Percentiles rank a stretch among this genome's conserved stretches.
Evolutionary conservation across 805 yeast genomes (phyloP).

Genomic region (Candida coquimbonensis): DNA sequence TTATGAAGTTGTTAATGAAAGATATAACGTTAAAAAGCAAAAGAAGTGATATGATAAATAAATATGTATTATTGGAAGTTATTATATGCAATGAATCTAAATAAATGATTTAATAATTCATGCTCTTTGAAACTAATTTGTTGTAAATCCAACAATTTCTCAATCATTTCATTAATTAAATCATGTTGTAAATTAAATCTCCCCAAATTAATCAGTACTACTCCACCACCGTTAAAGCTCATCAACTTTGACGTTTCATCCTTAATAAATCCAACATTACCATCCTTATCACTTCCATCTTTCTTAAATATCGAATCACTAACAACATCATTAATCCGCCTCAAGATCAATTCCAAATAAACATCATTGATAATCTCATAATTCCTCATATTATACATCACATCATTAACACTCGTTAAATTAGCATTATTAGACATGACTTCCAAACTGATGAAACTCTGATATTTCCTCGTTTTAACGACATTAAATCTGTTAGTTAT

Average conservation of each 20-base stretch:
- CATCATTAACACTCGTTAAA: slow-evolving; percentile 5
- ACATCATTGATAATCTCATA: slow-evolving; percentile 8
- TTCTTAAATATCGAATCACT: not conserved
- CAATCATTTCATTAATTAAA: not conserved
- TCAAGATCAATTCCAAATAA: slow-evolving; percentile 7
- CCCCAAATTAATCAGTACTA: not conserved
- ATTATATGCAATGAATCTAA: slow-evolving; percentile 1
- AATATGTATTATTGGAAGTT: not conserved
- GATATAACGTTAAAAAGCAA: slow-evolving; percentile 39
- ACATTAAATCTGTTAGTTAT: slow-evolving; percentile 4
- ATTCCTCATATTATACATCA: slow-evolving; percentile 10
- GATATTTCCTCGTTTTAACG: slow-evolving; percentile 5
- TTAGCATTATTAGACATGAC: slow-evolving; percentile 7
- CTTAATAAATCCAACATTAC: not conserved
- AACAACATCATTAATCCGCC: not conserved
- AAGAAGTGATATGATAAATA: not conserved
- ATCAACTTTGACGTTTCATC: not conserved
- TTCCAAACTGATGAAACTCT: slow-evolving; percentile 12
- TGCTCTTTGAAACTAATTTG: not conserved
- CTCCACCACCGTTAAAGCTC: too few species aligned
- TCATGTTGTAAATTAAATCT: not conserved
- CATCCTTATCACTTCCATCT: not conserved
- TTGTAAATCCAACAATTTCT: not conserved
- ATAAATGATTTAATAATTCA: not conserved
- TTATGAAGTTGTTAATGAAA: slow-evolving; percentile 62